Conservation (phyloP, 331 rosid species). For the Arachis monticola region DNA sequence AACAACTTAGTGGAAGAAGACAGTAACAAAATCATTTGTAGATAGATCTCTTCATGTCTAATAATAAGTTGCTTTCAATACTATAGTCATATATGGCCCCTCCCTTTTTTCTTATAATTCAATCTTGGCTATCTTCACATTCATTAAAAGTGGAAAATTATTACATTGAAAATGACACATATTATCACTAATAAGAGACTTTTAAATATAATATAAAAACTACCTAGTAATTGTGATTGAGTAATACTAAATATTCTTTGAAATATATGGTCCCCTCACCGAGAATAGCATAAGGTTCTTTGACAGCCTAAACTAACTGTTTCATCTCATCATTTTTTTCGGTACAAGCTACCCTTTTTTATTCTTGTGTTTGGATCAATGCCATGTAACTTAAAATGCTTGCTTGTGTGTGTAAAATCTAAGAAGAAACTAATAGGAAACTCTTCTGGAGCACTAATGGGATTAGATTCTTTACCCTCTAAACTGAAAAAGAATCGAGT, state of each 20-base stretch:
- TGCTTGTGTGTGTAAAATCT: slow-evolving; percentile 33
- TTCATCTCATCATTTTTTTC: slow-evolving; percentile 23
- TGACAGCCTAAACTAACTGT: slow-evolving; percentile 50
- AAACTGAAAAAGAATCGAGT: slow-evolving; percentile 27
- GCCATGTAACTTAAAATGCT: slow-evolving; percentile 29
- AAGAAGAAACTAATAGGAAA: slow-evolving; percentile 38
- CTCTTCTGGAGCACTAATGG: slow-evolving; percentile 38
- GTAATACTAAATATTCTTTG: too few species aligned
- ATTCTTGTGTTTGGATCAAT: slow-evolving; percentile 26
- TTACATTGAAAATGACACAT: too few species aligned
- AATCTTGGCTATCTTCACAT: too few species aligned
- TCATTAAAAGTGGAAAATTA: too few species aligned
- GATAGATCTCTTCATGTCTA: slow-evolving; percentile 39
- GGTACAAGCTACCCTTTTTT: slow-evolving; percentile 28
- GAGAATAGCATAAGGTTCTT: slow-evolving; percentile 30
- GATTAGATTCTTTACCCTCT: slow-evolving; percentile 48
- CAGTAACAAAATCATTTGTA: slow-evolving; percentile 38
- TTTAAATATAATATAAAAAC: too few species aligned
- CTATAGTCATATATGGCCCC: not conserved
- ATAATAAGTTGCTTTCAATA: slow-evolving; percentile 42
- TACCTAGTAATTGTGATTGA: too few species aligned
- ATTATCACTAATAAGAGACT: too few species aligned
- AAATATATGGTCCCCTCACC: slow-evolving; percentile 27
- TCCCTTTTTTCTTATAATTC: too few species aligned
- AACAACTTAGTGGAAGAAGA: slow-evolving; percentile 44